Conservation (phyloP, 352 stramenopile genomes). For the Phytopythium litorale region DNA sequence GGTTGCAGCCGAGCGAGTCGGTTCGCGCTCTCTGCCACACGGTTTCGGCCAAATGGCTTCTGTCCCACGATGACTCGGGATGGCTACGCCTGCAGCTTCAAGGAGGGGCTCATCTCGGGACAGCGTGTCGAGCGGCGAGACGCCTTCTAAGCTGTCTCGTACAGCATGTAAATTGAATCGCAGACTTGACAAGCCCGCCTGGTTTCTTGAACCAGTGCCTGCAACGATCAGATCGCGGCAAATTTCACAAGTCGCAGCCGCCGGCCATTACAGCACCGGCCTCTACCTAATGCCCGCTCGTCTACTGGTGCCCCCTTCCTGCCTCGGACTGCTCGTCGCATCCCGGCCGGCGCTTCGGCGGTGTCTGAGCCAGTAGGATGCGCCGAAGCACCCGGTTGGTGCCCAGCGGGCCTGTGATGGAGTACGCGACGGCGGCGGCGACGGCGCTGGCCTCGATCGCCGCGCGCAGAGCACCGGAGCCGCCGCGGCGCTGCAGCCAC, state of each 20-base stretch:
- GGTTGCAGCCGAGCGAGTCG: background rate
- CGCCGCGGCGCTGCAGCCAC: slow-evolving; percentile 31
- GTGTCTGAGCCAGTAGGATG: slow-evolving; percentile 17
- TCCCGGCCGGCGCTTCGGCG: slow-evolving; percentile 1
- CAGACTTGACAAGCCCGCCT: too few species aligned
- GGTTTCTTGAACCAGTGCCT: too few species aligned
- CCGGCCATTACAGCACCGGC: too few species aligned
- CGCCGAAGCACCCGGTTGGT: slow-evolving; percentile 24
- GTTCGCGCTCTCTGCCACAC: slow-evolving; percentile 1
- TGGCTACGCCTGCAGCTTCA: background rate
- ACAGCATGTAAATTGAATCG: too few species aligned
- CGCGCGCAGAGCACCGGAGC: slow-evolving; percentile 17
- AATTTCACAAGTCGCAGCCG: background rate
- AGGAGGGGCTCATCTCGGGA: background rate
- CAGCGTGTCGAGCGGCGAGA: too few species aligned
- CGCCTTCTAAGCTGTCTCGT: too few species aligned
- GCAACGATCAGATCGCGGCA: background rate
- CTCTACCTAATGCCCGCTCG: background rate
- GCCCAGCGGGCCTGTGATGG: slow-evolving; percentile 29
- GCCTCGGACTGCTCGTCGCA: background rate
- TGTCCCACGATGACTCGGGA: background rate
- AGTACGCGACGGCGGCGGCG: slow-evolving; percentile 29
- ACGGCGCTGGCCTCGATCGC: slow-evolving; percentile 36
- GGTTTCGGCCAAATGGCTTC: too few species aligned
- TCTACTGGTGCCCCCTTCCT: background rate